A percentile compares a stretch with the other conserved stretches of the same genome.
These are phyloP conservation scores for Wickerhamiella nectarea DNA, from an alignment of 805 yeast species.

Conservation along the genomic window DNA sequence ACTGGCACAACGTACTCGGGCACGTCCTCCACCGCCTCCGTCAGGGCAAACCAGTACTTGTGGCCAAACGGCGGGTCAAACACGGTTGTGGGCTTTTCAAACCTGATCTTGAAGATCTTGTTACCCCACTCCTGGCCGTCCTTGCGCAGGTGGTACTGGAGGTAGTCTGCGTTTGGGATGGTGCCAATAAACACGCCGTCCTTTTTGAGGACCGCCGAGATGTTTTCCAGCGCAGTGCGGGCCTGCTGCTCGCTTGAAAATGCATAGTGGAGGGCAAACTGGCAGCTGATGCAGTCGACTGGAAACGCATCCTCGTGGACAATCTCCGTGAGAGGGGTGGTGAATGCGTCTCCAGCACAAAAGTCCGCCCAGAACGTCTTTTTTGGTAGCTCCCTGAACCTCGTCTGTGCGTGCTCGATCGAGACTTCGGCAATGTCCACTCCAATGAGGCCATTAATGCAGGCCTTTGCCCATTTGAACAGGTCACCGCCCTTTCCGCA, in stretches of 20 bases:
- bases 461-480: constrained; percentile 69
- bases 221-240: constrained; percentile 55
- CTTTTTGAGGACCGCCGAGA: constrained; percentile 54
- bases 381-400: constrained; percentile 46
- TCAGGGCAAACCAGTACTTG: constrained; percentile 62
- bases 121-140: constrained; percentile 71
- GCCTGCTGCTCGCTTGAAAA: constrained; percentile 76
- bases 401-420: constrained; percentile 64
- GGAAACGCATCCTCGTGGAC: constrained; percentile 67
- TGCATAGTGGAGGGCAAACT: constrained; percentile 90
- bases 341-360: constrained; percentile 87
- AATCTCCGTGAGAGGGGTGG: constrained; percentile 50
- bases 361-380: constrained; percentile 62
- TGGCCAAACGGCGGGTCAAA: constrained; percentile 51
- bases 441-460: constrained; percentile 68
- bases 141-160: constrained; percentile 38
- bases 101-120: constrained; percentile 64
- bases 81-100: constrained; percentile 34
- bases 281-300: constrained; percentile 78
- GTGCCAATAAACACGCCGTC: constrained; percentile 93
- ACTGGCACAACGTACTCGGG: constrained; percentile 96
- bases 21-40: constrained; percentile 91
- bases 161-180: constrained; percentile 69
- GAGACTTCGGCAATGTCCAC: constrained; percentile 86
- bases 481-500: constrained; percentile 99